Percentiles rank a stretch among this genome's conserved stretches.
These are phyloP conservation scores for Globisporangium camurandrum DNA, from an alignment of 352 stramenopile genomes.

Conservation along the genomic window DNA sequence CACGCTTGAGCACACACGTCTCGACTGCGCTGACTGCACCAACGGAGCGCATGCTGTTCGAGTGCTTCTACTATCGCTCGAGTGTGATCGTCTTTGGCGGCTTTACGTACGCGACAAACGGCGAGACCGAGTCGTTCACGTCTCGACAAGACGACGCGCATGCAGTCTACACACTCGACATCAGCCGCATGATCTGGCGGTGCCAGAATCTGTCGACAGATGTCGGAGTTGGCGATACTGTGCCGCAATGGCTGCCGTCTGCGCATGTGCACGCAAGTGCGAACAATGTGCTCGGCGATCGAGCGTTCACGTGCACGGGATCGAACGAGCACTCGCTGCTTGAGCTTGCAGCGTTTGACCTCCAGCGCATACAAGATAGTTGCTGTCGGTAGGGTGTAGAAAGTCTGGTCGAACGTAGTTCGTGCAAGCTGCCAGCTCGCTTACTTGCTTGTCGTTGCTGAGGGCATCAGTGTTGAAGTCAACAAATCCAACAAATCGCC, in stretches of 20 bases:
- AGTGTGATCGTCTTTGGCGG: slow-evolving; percentile 45
- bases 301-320: slow-evolving; percentile 15
- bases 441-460: no score
- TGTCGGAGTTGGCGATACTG: neutral
- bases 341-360: slow-evolving; percentile 21
- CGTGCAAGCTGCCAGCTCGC: no score
- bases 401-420: no score
- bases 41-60: slow-evolving; percentile 34
- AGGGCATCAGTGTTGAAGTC: no score
- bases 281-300: slow-evolving; percentile 23
- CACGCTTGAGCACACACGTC: slow-evolving; percentile 32
- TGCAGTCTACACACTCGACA: slow-evolving; percentile 50
- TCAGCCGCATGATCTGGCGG: slow-evolving; percentile 65
- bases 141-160: slow-evolving; percentile 17
- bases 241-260: slow-evolving; percentile 4
- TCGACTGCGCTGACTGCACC: slow-evolving; percentile 17
- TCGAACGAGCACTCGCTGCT: slow-evolving; percentile 15
- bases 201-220: slow-evolving; percentile 12
- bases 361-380: no score
- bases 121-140: slow-evolving; percentile 30
- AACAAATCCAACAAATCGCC: no score
- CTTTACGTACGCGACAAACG: slow-evolving; percentile 31
- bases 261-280: slow-evolving; percentile 24
- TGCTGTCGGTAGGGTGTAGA: no score
- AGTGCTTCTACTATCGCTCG: slow-evolving; percentile 32